Evolutionary conservation across 495 filamentous ascomycete species (phyloP).

Genomic region (Parmelia sp.): DNA sequence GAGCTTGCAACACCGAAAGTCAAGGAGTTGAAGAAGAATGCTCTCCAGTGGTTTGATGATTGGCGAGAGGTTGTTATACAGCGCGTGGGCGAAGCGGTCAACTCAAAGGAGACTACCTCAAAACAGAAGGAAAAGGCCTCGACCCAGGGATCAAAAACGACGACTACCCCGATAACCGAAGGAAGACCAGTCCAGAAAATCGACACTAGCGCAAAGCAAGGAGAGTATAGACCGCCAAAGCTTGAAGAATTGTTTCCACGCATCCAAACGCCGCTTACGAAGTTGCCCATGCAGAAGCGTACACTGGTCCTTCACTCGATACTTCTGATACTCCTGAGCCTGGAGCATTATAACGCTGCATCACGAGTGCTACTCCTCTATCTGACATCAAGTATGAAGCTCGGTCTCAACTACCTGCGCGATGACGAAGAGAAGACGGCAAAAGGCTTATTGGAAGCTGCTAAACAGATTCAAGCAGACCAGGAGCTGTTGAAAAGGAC

Average conservation of each 20-base stretch:
- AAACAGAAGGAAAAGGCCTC: constrained; percentile 2
- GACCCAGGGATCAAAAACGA: constrained; percentile 10
- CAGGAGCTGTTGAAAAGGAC: constrained; percentile 58
- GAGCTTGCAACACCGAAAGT: constrained; percentile 29
- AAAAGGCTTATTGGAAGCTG: constrained; percentile 63
- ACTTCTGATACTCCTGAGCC: constrained; percentile 65
- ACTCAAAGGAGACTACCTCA: constrained; percentile 40
- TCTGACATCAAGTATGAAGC: constrained; percentile 58
- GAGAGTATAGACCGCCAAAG: constrained; percentile 30
- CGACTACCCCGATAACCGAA: constrained; percentile 9
- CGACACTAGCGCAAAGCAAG: constrained; percentile 24
- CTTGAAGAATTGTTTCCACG: constrained; percentile 42
- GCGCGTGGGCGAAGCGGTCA: constrained; percentile 60
- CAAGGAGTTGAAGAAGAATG: constrained; percentile 35
- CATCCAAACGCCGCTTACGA: constrained; percentile 38
- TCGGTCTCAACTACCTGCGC: constrained; percentile 58
- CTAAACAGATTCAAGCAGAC: constrained; percentile 61
- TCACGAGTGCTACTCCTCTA: constrained; percentile 69
- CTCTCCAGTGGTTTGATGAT: constrained; percentile 54
- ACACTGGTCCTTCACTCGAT: constrained; percentile 54
- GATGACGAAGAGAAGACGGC: constrained; percentile 71
- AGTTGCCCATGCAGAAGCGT: constrained; percentile 38
- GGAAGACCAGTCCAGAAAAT: constrained; percentile 8
- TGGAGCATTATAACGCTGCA: constrained; percentile 74
- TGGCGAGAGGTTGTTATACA: constrained; percentile 58